Percentiles rank a stretch among this genome's conserved stretches.
Conservation (phyloP, 306 rosid species). For the Rubus idaeus region DNA sequence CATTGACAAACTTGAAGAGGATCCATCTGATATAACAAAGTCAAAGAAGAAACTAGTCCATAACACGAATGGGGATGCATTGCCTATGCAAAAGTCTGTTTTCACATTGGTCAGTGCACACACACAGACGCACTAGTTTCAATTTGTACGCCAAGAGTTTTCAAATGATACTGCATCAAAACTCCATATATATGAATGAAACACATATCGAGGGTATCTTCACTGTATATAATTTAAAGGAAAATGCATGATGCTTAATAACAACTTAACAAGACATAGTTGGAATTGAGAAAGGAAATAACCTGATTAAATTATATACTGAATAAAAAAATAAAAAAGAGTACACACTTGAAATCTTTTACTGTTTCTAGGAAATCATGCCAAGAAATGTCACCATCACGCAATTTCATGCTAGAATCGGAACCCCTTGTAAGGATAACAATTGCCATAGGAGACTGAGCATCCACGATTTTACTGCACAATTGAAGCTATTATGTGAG, state of each 20-base stretch:
- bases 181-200: not conserved
- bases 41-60: not conserved
- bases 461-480: conserved; percentile 89
- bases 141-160: not conserved
- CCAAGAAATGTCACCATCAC: conserved; percentile 78
- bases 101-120: not conserved
- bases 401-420: conserved; percentile 59
- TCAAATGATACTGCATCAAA: not conserved
- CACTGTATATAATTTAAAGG: not conserved
- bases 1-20: not conserved
- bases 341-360: conserved; percentile 56
- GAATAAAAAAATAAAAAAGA: not conserved
- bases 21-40: not conserved
- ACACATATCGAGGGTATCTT: not conserved
- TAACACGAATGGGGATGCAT: not conserved
- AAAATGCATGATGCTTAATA: not conserved
- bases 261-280: not conserved
- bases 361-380: conserved; percentile 68
- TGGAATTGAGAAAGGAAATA: not conserved
- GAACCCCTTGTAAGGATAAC: conserved; percentile 62
- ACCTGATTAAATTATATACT: not conserved
- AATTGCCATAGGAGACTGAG: conserved; percentile 75
- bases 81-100: conserved; percentile 7
- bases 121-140: not conserved
- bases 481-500: conserved; percentile 41